Percentiles rank a stretch among this genome's conserved stretches.
phyloP scores from a whole-genome alignment of 352 stramenopile genomes.

The Phytophthora podocarpi region DNA sequence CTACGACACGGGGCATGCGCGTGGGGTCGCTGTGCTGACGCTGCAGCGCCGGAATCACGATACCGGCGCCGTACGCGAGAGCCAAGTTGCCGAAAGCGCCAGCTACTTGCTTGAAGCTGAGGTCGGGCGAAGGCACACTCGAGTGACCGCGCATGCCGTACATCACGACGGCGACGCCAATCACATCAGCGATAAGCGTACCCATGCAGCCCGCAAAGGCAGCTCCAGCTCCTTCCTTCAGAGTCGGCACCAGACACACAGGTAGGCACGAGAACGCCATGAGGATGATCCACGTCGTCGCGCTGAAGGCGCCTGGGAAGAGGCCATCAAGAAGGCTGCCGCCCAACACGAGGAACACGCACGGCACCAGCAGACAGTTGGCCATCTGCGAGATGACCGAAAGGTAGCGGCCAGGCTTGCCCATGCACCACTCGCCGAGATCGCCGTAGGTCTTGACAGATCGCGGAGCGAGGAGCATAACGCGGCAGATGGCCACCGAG shows the following conservation, averaged over 20 bases:
- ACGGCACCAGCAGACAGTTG: constrained; percentile 48
- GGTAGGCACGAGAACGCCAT: constrained; percentile 45
- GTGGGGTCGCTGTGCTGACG: constrained; percentile 53
- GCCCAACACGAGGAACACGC: constrained; percentile 54
- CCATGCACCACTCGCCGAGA: constrained; percentile 58
- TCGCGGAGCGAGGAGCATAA: constrained; percentile 49
- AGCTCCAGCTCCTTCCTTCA: constrained; percentile 49
- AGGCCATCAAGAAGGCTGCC: constrained; percentile 43
- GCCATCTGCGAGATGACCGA: constrained; percentile 43
- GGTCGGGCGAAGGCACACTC: constrained; percentile 30
- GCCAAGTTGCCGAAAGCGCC: constrained; percentile 57
- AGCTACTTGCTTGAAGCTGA: constrained; percentile 51
- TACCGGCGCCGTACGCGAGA: constrained; percentile 56
- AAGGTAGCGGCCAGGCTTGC: constrained; percentile 44
- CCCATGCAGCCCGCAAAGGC: constrained; percentile 48
- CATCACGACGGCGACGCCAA: constrained; percentile 43
- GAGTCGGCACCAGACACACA: constrained; percentile 53
- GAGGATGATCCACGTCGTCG: constrained; percentile 49
- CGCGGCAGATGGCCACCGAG: constrained; percentile 42
- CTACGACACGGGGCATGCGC: constrained; percentile 57
- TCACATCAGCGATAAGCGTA: constrained; percentile 50
- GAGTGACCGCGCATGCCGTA: constrained; percentile 48
- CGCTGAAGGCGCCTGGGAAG: constrained; percentile 45
- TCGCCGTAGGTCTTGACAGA: constrained; percentile 60
- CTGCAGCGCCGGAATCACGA: constrained; percentile 52